Conservation (phyloP, 306 rosid genomes). For the Quercus aquifolioides region DNA sequence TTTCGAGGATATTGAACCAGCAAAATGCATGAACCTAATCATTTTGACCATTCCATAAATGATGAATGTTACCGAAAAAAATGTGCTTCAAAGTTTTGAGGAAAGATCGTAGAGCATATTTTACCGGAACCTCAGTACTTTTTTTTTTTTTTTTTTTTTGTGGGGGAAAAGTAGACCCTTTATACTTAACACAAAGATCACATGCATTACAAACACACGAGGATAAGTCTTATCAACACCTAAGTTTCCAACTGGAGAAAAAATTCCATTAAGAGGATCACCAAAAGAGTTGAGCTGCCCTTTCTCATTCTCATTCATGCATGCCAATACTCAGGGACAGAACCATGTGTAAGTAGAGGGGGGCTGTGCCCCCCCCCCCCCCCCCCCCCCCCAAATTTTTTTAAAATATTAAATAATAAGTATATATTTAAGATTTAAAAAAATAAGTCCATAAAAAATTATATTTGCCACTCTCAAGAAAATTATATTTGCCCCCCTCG, state of each 20-base stretch:
- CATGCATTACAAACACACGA: not conserved
- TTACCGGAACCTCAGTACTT: too few relatives aligned
- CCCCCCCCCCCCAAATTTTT: too few relatives aligned
- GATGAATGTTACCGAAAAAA: not conserved
- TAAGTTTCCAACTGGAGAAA: not conserved
- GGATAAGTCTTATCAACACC: slow-evolving; percentile 38
- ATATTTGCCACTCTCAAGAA: too few relatives aligned
- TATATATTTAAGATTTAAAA: too few relatives aligned
- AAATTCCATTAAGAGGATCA: not conserved
- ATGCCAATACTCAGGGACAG: not conserved
- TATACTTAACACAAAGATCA: not conserved
- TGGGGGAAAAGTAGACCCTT: not conserved
- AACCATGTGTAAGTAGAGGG: too few relatives aligned
- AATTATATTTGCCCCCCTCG: too few relatives aligned
- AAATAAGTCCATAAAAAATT: too few relatives aligned
- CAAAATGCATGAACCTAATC: not conserved
- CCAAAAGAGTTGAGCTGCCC: not conserved
- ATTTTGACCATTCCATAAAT: not conserved
- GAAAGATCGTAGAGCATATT: not conserved
- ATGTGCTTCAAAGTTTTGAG: not conserved
- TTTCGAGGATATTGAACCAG: not conserved
- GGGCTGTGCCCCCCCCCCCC: too few relatives aligned
- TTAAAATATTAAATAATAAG: too few relatives aligned
- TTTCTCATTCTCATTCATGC: not conserved
- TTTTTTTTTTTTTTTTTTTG: too few relatives aligned